phyloP scores from a whole-genome alignment of 768 basidiomycete genomes.

The Lactifluus echinatus region DNA sequence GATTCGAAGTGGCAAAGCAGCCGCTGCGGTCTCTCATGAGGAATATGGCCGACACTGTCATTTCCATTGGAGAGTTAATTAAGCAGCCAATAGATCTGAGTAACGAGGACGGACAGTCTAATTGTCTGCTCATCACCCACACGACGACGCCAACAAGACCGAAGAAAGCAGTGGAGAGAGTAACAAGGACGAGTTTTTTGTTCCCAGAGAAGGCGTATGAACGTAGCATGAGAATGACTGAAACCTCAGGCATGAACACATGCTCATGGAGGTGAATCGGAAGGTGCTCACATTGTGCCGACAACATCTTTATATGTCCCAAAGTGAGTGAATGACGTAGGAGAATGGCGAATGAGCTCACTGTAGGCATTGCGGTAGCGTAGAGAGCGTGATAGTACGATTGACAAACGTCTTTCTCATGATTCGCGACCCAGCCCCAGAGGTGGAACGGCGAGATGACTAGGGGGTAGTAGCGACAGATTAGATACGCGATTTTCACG shows the following conservation, averaged over 20 bases:
- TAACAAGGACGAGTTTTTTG: not conserved
- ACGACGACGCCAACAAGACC: not conserved
- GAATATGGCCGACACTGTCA: conserved; percentile 5
- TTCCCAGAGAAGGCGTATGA: conserved; percentile 17
- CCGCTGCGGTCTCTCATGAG: not conserved
- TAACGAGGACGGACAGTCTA: not conserved
- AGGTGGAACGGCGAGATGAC: conserved; percentile 6
- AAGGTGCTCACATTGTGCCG: conserved; percentile 9
- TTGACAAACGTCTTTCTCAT: not conserved
- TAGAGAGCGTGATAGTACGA: conserved; percentile 7
- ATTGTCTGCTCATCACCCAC: conserved; percentile 6
- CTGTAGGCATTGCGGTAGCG: conserved; percentile 2
- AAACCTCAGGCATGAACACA: not conserved
- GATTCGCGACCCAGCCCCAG: conserved; percentile 11
- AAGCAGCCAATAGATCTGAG: not conserved
- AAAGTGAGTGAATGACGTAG: not conserved
- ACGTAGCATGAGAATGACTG: conserved; percentile 18
- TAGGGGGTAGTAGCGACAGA: conserved; percentile 17
- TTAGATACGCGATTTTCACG: conserved; percentile 13
- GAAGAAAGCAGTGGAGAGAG: not conserved
- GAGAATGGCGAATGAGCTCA: not conserved
- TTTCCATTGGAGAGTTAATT: not conserved
- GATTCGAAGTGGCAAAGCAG: conserved; percentile 12
- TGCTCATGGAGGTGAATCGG: no score
- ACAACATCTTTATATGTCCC: not conserved